Base-by-base conservation (phyloP, 1,284 basidiomycete species). In the Cryptococcus floricola region DNA sequence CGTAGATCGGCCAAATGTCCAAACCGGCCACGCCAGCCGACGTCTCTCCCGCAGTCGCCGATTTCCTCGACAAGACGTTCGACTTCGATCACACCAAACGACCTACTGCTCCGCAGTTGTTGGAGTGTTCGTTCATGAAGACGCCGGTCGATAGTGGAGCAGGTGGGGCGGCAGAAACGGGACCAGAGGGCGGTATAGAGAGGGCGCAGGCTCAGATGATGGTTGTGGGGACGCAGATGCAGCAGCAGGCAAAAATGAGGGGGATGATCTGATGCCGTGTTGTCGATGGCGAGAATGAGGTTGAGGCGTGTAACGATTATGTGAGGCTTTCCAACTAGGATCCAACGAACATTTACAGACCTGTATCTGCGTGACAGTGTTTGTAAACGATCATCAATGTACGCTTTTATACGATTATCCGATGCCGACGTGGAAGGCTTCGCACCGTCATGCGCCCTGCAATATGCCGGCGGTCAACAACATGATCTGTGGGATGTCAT, bases 1-100 rank as follows among this genome's bases (percentile, higher is more conserved):
- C n/a, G 14, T 70, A 94, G 90, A 95, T 97, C 66, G 93, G 93
- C 4, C 88, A 88, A 5, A 84, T 25, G 86, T 87, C 9, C 86
- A 86, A 67, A 9, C 93, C 94, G 0, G 80, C 85, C 3, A 89
- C 89, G 48, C 93, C 94, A 0, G 84, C 86, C 1, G 93, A 97
- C 70, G 92, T 96, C 53, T 89, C 89, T 2, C 60, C 83, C 0
- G 91, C 94, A 23, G 89, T 89, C 0, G 86, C 88, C 51, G 86
- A 88, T 65, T 93, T 96, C 78, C 80, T 97, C 50, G 81, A 84
- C 41, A 82, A 83, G 60, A 92, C 92, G 3, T 96, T 97, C 69
- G 87, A 91, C 64, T 80, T 92, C 50, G 84, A 95, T 66, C 86
- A 92, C 63, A 82, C 85, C 62, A 84, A 83, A n/a, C 83, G 93